A percentile compares a stretch with the other conserved stretches of the same genome.
phyloP scores from a whole-genome alignment of 805 yeast species.

The Dipodascus geniculatus region DNA sequence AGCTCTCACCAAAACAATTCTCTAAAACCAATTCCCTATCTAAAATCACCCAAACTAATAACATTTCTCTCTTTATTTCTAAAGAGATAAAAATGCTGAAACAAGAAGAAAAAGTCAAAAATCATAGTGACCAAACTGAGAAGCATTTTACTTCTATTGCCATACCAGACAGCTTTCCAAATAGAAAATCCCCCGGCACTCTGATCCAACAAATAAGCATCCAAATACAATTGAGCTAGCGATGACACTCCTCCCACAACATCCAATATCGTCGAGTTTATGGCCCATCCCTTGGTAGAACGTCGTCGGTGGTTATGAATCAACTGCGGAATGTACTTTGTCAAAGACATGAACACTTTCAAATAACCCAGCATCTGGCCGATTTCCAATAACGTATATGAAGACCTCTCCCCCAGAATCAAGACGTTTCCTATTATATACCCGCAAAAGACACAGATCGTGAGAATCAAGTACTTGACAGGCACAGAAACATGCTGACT shows the following conservation, averaged over 20 bases:
- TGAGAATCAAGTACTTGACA: conserved; percentile 16
- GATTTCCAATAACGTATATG: conserved; percentile 22
- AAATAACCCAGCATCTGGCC: conserved; percentile 33
- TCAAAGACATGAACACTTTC: conserved; percentile 33
- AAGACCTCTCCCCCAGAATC: background rate
- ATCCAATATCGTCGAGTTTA: conserved; percentile 30
- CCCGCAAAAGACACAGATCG: conserved; percentile 10
- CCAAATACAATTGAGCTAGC: conserved; percentile 30
- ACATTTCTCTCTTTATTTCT: background rate
- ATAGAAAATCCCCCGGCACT: background rate
- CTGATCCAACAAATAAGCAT: conserved; percentile 22
- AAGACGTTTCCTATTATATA: conserved; percentile 13
- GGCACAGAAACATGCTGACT: conserved; percentile 19
- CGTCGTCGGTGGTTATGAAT: conserved; percentile 30
- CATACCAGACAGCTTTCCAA: conserved; percentile 1
- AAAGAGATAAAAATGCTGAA: background rate
- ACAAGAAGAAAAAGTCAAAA: background rate
- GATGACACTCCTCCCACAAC: conserved; percentile 33
- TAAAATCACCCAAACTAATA: background rate
- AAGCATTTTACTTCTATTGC: background rate
- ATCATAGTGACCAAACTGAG: background rate
- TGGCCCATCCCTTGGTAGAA: conserved; percentile 37
- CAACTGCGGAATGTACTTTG: conserved; percentile 40
- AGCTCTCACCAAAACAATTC: too few species aligned
- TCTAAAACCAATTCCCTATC: too few species aligned